Conservation (phyloP, 2,329 filamentous ascomycete species). For the Metarhizium album region DNA sequence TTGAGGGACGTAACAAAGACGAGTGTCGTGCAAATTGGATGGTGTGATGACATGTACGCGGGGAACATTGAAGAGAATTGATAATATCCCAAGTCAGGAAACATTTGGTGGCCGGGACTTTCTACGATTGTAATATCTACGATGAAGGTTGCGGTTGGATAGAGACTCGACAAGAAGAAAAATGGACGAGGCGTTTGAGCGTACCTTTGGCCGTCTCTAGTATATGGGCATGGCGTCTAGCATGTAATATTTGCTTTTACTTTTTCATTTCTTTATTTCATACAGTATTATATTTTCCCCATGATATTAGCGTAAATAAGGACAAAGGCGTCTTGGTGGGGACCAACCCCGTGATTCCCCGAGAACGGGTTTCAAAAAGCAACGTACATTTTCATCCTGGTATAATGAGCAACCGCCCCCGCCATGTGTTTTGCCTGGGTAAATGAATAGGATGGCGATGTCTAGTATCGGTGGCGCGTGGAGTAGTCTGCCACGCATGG, state of each 20-base stretch:
- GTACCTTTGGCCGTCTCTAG: neutral
- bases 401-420: neutral
- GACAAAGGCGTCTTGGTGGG: conserved; percentile 10
- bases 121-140: neutral
- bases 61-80: neutral
- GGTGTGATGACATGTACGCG: neutral
- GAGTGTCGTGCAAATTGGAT: neutral
- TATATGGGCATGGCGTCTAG: neutral
- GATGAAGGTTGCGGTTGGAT: neutral
- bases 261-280: too few relatives aligned
- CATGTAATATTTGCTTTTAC: too few relatives aligned
- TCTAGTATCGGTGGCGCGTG: conserved; percentile 26
- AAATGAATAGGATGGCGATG: neutral
- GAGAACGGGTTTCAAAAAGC: neutral
- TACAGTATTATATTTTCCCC: neutral
- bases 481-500: conserved; percentile 22
- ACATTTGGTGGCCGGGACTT: neutral
- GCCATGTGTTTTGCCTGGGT: neutral
- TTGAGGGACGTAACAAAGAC: conserved; percentile 5
- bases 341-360: conserved; percentile 15
- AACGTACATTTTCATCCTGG: neutral
- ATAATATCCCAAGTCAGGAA: neutral
- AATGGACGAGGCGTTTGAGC: neutral
- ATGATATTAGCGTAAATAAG: conserved; percentile 4
- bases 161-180: neutral